phyloP scores from a whole-genome alignment of 371 early-diverging fungal genomes.

The Mucor indicus region DNA sequence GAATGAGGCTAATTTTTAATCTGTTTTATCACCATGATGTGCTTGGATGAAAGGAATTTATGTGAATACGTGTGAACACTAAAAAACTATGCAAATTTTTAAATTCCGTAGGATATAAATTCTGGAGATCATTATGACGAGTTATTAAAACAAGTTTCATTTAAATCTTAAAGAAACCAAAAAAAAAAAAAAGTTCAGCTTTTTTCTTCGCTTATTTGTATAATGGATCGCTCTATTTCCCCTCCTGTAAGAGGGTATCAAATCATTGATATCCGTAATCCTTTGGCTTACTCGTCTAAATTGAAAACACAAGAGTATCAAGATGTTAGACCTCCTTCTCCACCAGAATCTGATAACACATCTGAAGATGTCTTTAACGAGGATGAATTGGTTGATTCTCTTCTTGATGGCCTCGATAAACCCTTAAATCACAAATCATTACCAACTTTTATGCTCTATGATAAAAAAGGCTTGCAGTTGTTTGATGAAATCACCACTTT shows the following conservation, averaged over 20 bases:
- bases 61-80: too few relatives aligned
- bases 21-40: too few relatives aligned
- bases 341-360: slow-evolving; percentile 25
- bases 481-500: slow-evolving; percentile 86
- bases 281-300: slow-evolving; percentile 1
- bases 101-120: too few relatives aligned
- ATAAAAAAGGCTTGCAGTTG: slow-evolving; percentile 77
- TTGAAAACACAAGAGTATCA: background rate
- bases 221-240: slow-evolving; percentile 15
- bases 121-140: too few relatives aligned
- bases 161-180: too few relatives aligned
- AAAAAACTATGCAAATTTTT: too few relatives aligned
- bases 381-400: slow-evolving; percentile 42
- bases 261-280: slow-evolving; percentile 37
- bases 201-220: too few relatives aligned
- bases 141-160: too few relatives aligned
- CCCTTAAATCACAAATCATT: slow-evolving; percentile 44
- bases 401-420: slow-evolving; percentile 42
- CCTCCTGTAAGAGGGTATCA: slow-evolving; percentile 32
- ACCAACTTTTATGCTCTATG: slow-evolving; percentile 80
- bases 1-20: too few relatives aligned
- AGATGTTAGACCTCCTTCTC: slow-evolving; percentile 24
- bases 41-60: too few relatives aligned
- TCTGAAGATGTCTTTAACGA: slow-evolving; percentile 41
- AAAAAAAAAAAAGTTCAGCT: slow-evolving; percentile 18